A percentile compares a stretch with the other conserved stretches of the same genome.
phyloP scores from a whole-genome alignment of 2,329 filamentous ascomycete genomes.

The Diaporthe velutina region DNA sequence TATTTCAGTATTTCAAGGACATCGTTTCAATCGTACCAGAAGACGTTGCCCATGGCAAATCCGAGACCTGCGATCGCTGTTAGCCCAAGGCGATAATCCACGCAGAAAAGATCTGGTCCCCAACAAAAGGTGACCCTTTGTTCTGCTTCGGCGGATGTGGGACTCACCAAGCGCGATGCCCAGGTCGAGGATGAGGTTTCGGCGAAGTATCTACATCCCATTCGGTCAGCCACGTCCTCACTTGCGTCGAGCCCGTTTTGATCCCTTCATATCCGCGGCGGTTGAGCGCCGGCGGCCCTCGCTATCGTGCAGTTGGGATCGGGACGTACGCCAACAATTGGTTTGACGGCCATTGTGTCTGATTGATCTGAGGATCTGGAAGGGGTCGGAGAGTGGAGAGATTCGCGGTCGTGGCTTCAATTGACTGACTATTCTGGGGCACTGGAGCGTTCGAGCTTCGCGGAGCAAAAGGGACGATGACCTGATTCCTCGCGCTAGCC shows the following conservation, averaged over 20 bases:
- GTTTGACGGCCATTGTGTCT: constrained; percentile 66
- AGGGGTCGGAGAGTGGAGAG: constrained; percentile 37
- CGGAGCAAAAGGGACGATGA: constrained; percentile 33
- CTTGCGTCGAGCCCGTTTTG: constrained; percentile 15
- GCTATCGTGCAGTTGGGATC: not conserved
- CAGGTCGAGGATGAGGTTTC: constrained; percentile 69
- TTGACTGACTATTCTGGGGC: constrained; percentile 29
- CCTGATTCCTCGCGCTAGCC: constrained; percentile 39
- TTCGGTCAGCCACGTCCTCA: constrained; percentile 49
- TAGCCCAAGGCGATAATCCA: constrained; percentile 46
- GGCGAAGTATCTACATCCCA: constrained; percentile 67
- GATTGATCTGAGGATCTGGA: constrained; percentile 35
- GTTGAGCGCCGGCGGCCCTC: not conserved
- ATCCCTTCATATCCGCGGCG: not conserved
- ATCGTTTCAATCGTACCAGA: constrained; percentile 62
- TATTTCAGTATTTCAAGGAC: not conserved
- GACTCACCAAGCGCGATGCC: constrained; percentile 67
- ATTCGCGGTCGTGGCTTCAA: constrained; percentile 32
- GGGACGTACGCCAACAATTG: constrained; percentile 71
- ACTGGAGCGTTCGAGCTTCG: constrained; percentile 27
- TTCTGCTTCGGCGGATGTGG: not conserved
- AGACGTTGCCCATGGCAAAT: constrained; percentile 66
- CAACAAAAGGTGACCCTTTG: not conserved
- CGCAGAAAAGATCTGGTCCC: not conserved
- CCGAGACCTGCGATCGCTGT: constrained; percentile 61